Base-by-base conservation (phyloP, 1,139 yeast species). In the Diutina mesorugosa region DNA sequence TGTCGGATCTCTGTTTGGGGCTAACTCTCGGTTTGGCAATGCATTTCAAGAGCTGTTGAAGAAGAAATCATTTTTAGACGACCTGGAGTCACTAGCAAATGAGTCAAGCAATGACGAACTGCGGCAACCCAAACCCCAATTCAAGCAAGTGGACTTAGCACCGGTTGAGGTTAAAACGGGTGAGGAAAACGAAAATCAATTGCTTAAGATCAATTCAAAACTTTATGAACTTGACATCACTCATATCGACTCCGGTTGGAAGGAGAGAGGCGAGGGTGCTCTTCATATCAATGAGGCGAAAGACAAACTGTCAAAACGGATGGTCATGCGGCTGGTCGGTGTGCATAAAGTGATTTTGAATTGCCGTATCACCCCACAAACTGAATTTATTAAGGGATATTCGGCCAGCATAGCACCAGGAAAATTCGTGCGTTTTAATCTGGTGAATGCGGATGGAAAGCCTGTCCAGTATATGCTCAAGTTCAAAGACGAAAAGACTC, bases 261-360 rank as follows among this genome's bases (percentile, higher is more conserved):
- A 88, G 67, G 99, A 95, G 69, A 81, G 96, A 64, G 99, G 99
- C 18, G 78, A 87, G 48, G 99, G 99, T 1, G 80, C 84, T 4
- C 72, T 95, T 18, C 96, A 89, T 68, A 79, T 95, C 47, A 93
- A 93, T 68, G 79, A 80, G 59, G 70, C 76, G n/a, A 64, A 64
- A 4, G 72, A 72, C 54, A 66, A 70, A 5, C 61, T 63, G 29
- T 66, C 69, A 55, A 69, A 71, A 56, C 66, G 98, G 62, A 68
- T 93, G 32, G 87, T 93, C 4, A 91, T 95, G 97, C 82, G 99
- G 67, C 85, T 96, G 4, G 89, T 87, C 61, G 96, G 96, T 1
- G 80, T 90, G 45, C 76, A 90, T 60, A 81, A 91, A 61, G 95
- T 93, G 30, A 84, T 93, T 41, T 74, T 95, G 61, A 95, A 95